Conservation (phyloP, 495 filamentous ascomycete species). For the Cercophora sp. region DNA sequence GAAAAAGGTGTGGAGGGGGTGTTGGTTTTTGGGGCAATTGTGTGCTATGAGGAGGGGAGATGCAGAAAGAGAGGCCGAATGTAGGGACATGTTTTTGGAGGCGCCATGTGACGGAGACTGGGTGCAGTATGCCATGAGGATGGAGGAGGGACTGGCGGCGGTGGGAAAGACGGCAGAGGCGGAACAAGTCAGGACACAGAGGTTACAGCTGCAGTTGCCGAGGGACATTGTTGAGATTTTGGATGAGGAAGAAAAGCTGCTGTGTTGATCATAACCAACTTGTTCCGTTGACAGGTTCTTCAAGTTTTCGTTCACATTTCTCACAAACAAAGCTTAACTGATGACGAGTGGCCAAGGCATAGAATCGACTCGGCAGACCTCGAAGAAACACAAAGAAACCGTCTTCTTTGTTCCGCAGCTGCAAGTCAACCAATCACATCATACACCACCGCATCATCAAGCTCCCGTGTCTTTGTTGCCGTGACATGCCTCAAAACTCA, state of each 20-base stretch:
- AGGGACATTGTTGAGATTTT: conserved; percentile 7
- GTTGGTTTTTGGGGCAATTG: conserved; percentile 4
- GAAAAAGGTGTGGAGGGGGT: conserved; percentile 8
- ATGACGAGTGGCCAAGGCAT: too few species aligned
- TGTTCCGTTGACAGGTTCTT: too few species aligned
- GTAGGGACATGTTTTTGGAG: neutral
- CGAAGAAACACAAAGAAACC: too few species aligned
- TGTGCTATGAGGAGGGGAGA: neutral
- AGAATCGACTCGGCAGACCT: too few species aligned
- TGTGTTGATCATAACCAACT: too few species aligned
- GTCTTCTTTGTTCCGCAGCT: too few species aligned
- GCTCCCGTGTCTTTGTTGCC: too few species aligned
- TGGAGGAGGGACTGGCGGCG: conserved; percentile 7
- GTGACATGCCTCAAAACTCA: too few species aligned
- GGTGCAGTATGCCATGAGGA: conserved; percentile 13
- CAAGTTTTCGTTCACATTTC: too few species aligned
- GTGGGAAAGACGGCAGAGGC: conserved; percentile 8
- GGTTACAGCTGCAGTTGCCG: conserved; percentile 7
- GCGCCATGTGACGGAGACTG: conserved; percentile 13
- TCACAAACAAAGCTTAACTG: too few species aligned
- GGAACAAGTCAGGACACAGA: conserved; percentile 1
- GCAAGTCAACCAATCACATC: too few species aligned
- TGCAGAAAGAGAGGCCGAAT: neutral
- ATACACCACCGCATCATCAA: too few species aligned
- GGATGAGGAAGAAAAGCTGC: conserved; percentile 14